Base-by-base conservation (phyloP, 306 rosid species). In the Fragaria iinumae region DNA sequence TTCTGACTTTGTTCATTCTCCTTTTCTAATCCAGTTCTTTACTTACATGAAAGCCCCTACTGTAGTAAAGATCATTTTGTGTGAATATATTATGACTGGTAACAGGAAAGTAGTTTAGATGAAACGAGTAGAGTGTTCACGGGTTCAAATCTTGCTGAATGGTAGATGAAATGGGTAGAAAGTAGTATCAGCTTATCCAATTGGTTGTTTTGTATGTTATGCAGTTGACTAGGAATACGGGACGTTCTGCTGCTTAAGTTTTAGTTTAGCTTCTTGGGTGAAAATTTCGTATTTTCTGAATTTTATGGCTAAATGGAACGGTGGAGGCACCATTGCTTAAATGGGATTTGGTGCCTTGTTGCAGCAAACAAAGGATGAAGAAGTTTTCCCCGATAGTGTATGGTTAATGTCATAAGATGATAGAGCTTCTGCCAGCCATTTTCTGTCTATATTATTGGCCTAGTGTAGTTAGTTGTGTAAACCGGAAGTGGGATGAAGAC, bases 341-440 rank as follows among this genome's bases (percentile, higher is more conserved):
- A 57, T 69, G 39, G 57, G 73, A 69, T 69, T 69, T 25, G 56
- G 73, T 45, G 14, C 73, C 73, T 25, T 69, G 34, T 49, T 69
- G 73, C 17, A 38, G 34, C 17, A 52, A 38, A 39, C 3, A 39
- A 39, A 41, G 34, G 34, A 39, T 55, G 65, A 50, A 34, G 38
- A 71, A 13, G 76, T 50, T 71, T 36, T 72, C 3, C 32, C 9
- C 0, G 13, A 62, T 21, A 39, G 4, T 38, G 8, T 36, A 21
- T 55, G 20, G 29, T 44, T 34, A 21, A 52, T 72, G 13, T 16
- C 7, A 4, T 23, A 43, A 14, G 77, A 23, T 39, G 67, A 25
- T 74, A 25, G 27, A 16, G 41, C 18, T 48, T 57, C n/a, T 43
- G 27, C 60, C 11, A 2, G 43, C 43, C 41, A 23, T 44, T 62